Evolutionary conservation across 148 eudicot genomes (phyloP).

Genomic region (Linanthus parryae): DNA sequence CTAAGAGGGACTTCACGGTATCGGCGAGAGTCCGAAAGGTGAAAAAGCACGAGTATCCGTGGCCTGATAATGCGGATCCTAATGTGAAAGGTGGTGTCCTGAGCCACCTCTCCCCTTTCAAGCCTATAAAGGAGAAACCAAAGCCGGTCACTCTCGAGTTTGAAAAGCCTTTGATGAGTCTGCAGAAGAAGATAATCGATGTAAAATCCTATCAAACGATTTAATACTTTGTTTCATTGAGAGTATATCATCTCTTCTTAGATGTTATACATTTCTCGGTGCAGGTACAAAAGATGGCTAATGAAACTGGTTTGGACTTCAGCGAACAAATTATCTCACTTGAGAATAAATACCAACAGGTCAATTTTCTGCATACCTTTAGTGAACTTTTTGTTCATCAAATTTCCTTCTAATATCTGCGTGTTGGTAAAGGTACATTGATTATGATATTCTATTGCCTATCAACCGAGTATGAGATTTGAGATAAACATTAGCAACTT

Average conservation of each 20-base stretch:
- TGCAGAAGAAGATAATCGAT: constrained; percentile 59
- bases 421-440: no score
- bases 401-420: no score
- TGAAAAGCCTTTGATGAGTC: constrained; percentile 44
- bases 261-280: background rate
- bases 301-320: constrained; percentile 87
- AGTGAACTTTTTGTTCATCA: no score
- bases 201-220: constrained; percentile 20
- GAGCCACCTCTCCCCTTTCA: constrained; percentile 61
- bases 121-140: constrained; percentile 72
- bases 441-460: no score
- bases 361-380: no score
- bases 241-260: no score
- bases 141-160: constrained; percentile 78
- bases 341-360: constrained; percentile 75
- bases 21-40: constrained; percentile 56
- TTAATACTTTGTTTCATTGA: background rate
- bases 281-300: constrained; percentile 84
- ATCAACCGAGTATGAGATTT: no score
- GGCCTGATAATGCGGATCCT: constrained; percentile 74
- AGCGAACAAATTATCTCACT: constrained; percentile 60
- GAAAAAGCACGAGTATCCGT: constrained; percentile 86
- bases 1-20: constrained; percentile 28
- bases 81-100: constrained; percentile 77
- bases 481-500: no score